A percentile compares a stretch with the other conserved stretches of the same genome.
phyloP scores from a whole-genome alignment of 1,139 yeast species.

The Debaryomyces singareniensis region DNA sequence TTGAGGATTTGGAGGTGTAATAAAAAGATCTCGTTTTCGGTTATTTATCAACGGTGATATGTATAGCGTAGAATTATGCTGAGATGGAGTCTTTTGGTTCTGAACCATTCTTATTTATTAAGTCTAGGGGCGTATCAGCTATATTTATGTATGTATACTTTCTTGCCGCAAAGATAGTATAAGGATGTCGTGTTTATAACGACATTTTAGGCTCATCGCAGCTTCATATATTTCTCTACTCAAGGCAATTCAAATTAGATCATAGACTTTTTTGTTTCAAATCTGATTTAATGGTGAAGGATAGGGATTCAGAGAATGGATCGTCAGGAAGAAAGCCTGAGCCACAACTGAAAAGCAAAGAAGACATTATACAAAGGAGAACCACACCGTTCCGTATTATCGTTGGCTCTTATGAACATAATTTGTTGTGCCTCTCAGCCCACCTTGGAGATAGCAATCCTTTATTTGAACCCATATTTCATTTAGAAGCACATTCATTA shows the following conservation, averaged over 20 bases:
- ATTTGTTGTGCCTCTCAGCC: constrained; percentile 75
- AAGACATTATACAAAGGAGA: constrained; percentile 1
- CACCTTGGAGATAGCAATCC: constrained; percentile 42
- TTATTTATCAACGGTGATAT: constrained; percentile 54
- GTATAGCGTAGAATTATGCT: constrained; percentile 56
- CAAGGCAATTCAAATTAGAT: too few species aligned
- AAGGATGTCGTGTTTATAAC: too few species aligned
- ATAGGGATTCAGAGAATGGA: too few species aligned
- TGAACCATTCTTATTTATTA: constrained; percentile 22
- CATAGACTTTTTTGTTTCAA: too few species aligned
- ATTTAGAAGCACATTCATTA: constrained; percentile 88
- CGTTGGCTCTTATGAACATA: constrained; percentile 95
- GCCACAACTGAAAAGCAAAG: neutral
- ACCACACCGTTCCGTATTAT: constrained; percentile 59
- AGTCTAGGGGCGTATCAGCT: too few species aligned
- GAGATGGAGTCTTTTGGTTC: constrained; percentile 33
- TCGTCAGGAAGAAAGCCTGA: neutral
- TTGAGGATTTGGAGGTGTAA: constrained; percentile 51
- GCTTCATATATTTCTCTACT: too few species aligned
- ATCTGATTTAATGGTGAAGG: too few species aligned
- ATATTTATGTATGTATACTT: too few species aligned
- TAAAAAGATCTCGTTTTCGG: constrained; percentile 42
- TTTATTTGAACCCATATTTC: constrained; percentile 87
- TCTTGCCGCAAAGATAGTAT: too few species aligned
- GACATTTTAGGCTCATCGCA: too few species aligned